phyloP scores from a whole-genome alignment of 2,329 filamentous ascomycete species.

The Pseudocercospora eumusae region DNA sequence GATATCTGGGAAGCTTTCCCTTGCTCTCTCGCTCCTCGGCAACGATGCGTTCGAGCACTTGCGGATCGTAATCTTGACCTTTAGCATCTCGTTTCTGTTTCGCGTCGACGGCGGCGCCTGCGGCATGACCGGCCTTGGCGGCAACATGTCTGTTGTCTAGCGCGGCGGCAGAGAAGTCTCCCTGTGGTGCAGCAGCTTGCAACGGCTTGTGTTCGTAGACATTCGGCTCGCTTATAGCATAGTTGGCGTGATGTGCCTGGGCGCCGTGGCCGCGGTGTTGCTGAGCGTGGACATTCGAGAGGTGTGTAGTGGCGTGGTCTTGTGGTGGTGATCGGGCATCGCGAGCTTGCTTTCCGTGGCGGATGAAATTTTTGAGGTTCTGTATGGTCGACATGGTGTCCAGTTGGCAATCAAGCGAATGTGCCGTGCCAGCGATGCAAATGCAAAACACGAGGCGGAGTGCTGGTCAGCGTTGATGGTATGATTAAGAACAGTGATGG shows the following conservation, averaged over 20 bases:
- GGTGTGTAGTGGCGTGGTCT: constrained; percentile 63
- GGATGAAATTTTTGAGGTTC: constrained; percentile 97
- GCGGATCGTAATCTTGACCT: constrained; percentile 56
- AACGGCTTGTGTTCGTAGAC: constrained; percentile 60
- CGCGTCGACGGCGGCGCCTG: constrained; percentile 63
- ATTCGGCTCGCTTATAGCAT: constrained; percentile 61
- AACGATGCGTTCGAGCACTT: constrained; percentile 79
- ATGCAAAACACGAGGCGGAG: background rate
- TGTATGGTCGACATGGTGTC: constrained; percentile 71
- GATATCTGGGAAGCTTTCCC: constrained; percentile 82
- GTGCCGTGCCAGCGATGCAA: background rate
- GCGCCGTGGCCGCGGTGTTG: constrained; percentile 55
- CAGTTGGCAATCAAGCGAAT: background rate
- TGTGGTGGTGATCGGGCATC: constrained; percentile 59
- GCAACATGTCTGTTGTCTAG: constrained; percentile 65
- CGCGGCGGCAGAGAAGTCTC: constrained; percentile 64
- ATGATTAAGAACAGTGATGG: background rate
- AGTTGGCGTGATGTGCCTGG: constrained; percentile 41
- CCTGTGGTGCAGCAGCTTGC: constrained; percentile 50
- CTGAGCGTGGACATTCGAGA: constrained; percentile 65
- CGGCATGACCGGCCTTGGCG: constrained; percentile 66
- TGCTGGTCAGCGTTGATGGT: background rate
- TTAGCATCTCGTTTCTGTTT: constrained; percentile 58
- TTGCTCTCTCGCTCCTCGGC: constrained; percentile 87
- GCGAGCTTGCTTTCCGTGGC: constrained; percentile 94